Base-by-base conservation (phyloP, 305 asterid genomes). In the Salvia sclarea region DNA sequence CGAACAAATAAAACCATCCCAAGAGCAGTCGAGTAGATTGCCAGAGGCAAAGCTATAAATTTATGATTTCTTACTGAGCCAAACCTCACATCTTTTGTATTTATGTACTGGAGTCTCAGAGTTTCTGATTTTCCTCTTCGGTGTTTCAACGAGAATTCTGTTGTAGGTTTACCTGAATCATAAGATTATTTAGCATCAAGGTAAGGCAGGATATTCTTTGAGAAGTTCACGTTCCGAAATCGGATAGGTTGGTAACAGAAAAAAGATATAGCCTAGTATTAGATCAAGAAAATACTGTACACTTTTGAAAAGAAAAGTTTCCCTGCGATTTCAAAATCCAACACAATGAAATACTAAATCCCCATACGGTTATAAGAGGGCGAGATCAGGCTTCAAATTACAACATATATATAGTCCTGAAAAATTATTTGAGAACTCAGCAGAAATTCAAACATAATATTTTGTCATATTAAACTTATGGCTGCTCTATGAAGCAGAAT, bases 71-170 rank as follows among this genome's bases (percentile, higher is more conserved):
- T 40, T 68, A 61, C 60, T 48, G 75, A 76, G 83, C 80, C 96
- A 69, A 83, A 92, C 98, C 97, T 90, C 91, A 90, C 87, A 44
- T 92, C 98, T 84, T 88, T 92, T 44, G 81, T 85, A 64, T 72
- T 85, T 73, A 92, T 92, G 82, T 92, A 92, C 76, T 89, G 97
- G 20, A 47, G 74, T 13, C 98, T 82, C 60, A 85, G 80, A 64
- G 98, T 92, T 77, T 92, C 98, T 8, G 98, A 92, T 76, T 86
- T 92, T 69, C 98, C 97, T 84, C 98, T 82, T 74, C 89, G 82
- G 73, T 92, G 98, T 68, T 79, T 83, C 35, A 35, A 5, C 2
- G 84, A 74, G 64, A 44, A 69, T 16, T 67, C 83, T 25, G 70
- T 79, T n/a, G 81, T 57, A 45, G 75, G 79, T 56, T 76, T 83